phyloP scores from a whole-genome alignment of 2,329 filamentous ascomycete species.

The Coccinonectria pachysandricola region DNA sequence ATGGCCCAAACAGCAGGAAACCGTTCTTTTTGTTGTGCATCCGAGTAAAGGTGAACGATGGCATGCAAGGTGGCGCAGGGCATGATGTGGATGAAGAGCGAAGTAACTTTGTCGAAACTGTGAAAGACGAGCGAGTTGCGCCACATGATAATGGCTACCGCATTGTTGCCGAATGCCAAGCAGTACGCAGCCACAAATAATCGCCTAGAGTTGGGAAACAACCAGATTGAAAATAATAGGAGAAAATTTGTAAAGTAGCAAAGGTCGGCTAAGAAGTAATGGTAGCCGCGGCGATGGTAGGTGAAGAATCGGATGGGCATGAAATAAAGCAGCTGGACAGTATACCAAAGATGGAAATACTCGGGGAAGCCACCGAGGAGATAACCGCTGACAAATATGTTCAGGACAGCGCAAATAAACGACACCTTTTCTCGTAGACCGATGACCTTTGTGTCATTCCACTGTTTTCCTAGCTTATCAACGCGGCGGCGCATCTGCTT shows the following conservation, averaged over 20 bases:
- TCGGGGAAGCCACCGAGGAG: constrained; percentile 78
- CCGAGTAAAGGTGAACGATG: constrained; percentile 70
- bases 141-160: constrained; percentile 98
- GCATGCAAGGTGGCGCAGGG: constrained; percentile 89
- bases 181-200: constrained; percentile 90
- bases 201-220: constrained; percentile 81
- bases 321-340: constrained; percentile 77
- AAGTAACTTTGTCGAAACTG: constrained; percentile 95
- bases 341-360: constrained; percentile 90
- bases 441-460: constrained; percentile 83
- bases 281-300: constrained; percentile 84
- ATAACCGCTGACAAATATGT: constrained; percentile 95
- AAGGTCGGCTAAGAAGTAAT: constrained; percentile 94
- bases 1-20: constrained; percentile 85
- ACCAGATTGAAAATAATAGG: constrained; percentile 72
- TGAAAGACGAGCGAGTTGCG: constrained; percentile 97
- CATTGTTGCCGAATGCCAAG: constrained; percentile 91
- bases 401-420: constrained; percentile 92
- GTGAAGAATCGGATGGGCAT: constrained; percentile 93
- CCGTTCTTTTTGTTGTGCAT: constrained; percentile 52
- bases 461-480: constrained; percentile 74
- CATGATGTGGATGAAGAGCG: constrained; percentile 99
- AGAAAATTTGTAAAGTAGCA: constrained; percentile 98
- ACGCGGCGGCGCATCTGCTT: constrained; percentile 80
- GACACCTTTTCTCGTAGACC: constrained; percentile 87